Evolutionary conservation across 768 basidiomycete species (phyloP).

Genomic region (Boletales sp.): DNA sequence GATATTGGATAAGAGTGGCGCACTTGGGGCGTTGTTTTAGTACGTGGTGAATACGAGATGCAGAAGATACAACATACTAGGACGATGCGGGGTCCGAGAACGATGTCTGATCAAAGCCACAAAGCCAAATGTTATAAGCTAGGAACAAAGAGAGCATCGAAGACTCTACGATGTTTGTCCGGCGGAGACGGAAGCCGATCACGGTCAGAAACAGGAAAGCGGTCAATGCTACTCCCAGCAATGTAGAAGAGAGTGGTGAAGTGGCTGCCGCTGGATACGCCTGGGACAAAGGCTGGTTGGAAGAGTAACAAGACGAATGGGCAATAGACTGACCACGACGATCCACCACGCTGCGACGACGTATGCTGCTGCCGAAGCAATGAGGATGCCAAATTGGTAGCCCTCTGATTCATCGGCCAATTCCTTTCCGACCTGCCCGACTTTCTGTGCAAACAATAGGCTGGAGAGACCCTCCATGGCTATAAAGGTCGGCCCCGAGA

Average conservation of each 20-base stretch:
- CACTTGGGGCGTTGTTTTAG: conserved; percentile 37
- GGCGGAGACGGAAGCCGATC: conserved; percentile 84
- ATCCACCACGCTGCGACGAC: conserved; percentile 87
- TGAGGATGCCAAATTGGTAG: conserved; percentile 74
- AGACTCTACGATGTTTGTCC: conserved; percentile 92
- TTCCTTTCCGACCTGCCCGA: conserved; percentile 73
- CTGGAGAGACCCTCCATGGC: conserved; percentile 83
- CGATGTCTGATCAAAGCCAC: conserved; percentile 73
- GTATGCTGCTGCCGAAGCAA: conserved; percentile 75
- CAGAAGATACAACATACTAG: conserved; percentile 50
- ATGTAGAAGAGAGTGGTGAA: conserved; percentile 83
- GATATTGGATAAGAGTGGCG: conserved; percentile 74
- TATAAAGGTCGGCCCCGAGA: conserved; percentile 76
- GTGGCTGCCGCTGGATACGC: conserved; percentile 80
- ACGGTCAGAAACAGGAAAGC: conserved; percentile 87
- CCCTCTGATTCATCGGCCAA: conserved; percentile 69
- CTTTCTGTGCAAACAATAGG: conserved; percentile 74
- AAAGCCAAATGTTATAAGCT: conserved; percentile 89
- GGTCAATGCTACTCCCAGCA: conserved; percentile 84
- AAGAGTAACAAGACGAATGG: background rate
- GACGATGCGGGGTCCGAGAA: conserved; percentile 72
- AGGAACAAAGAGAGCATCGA: conserved; percentile 84
- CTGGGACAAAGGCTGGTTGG: conserved; percentile 34
- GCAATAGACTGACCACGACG: conserved; percentile 54
- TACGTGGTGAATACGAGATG: background rate